These are phyloP conservation scores for Artemisia argyi DNA, from an alignment of 129 eudicot genomes.

Conservation along the genomic window DNA sequence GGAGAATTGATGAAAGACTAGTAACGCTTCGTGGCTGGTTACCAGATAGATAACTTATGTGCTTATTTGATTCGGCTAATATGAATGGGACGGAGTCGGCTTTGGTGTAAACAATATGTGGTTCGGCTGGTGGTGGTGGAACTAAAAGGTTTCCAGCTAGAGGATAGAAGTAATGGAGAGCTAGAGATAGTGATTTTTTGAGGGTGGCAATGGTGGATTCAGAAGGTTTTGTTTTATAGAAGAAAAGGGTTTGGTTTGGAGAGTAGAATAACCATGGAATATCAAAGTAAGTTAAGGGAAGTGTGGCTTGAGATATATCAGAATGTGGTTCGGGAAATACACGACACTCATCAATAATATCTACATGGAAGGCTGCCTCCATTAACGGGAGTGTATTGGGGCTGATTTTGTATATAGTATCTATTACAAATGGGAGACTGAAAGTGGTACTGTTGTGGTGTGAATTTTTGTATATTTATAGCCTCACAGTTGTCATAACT, in stretches of 20 bases:
- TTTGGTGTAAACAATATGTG: conserved; percentile 26
- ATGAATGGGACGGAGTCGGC: conserved; percentile 34
- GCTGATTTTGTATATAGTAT: no score
- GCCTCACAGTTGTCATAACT: no score
- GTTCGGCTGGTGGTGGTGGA: conserved; percentile 32
- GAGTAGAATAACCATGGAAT: conserved; percentile 55
- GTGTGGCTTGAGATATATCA: conserved; percentile 25
- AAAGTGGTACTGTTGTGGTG: no score
- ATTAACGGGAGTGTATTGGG: not conserved
- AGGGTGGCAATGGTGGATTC: conserved; percentile 28
- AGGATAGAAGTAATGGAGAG: conserved; percentile 60
- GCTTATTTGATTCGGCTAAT: conserved; percentile 31
- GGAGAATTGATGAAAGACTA: conserved; percentile 33
- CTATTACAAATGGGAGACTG: no score
- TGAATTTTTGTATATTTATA: no score
- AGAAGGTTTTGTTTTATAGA: conserved; percentile 35
- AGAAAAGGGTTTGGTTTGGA: conserved; percentile 46
- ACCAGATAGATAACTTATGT: conserved; percentile 30
- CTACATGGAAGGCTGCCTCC: conserved; percentile 19
- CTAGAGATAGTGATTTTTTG: conserved; percentile 51
- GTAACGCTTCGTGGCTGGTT: conserved; percentile 17
- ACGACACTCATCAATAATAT: conserved; percentile 29
- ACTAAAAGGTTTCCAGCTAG: conserved; percentile 43
- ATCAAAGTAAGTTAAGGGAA: conserved; percentile 58
- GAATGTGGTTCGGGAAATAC: conserved; percentile 40